Evolutionary conservation across 1,284 basidiomycete genomes (phyloP), one percentile per base, ranked within the genome.

Genomic region (Cutaneotrichosporon mucoides): DNA sequence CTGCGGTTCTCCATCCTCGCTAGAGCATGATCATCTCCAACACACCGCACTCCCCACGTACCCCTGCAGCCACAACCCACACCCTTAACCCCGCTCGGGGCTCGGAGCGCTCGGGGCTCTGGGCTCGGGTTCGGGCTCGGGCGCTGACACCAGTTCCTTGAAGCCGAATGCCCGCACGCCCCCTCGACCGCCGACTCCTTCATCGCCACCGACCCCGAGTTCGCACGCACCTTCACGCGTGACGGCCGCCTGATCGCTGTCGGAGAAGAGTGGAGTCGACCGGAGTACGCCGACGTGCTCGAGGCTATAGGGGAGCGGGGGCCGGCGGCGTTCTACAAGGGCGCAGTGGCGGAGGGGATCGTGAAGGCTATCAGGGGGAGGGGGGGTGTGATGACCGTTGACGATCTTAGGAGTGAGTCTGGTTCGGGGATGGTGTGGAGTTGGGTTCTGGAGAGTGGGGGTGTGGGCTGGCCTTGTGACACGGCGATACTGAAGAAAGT

Each of bases 381-480:
- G 33, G 75, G 73, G 1, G 76, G 76, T 0, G 46, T 73, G 43
- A 68, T 77, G 69, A 70, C 62, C 6, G 35, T 74, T 9, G 66
- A 71, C 4, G 76, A 77, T 57, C 43, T 74, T 10, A 53, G 56
- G 35, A 50, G 68, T 73, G 34, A 47, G 11, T 13, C n/a, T n/a
- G n/a, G n/a, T n/a, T n/a, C n/a, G n/a, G n/a, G n/a, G n/a, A n/a
- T n/a, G n/a, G n/a, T n/a, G n/a, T n/a, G n/a, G n/a, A n/a, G n/a
- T n/a, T n/a, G n/a, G n/a, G n/a, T n/a, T n/a, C n/a, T n/a, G n/a
- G n/a, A n/a, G n/a, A n/a, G n/a, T n/a, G n/a, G n/a, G n/a, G n/a
- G n/a, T n/a, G n/a, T n/a, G n/a, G n/a, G n/a, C n/a, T n/a, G n/a
- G n/a, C n/a, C n/a, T n/a, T n/a, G n/a, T n/a, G n/a, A n/a, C n/a